Conservation (phyloP, 2,329 filamentous ascomycete species). For the Colletotrichum falcatum region DNA sequence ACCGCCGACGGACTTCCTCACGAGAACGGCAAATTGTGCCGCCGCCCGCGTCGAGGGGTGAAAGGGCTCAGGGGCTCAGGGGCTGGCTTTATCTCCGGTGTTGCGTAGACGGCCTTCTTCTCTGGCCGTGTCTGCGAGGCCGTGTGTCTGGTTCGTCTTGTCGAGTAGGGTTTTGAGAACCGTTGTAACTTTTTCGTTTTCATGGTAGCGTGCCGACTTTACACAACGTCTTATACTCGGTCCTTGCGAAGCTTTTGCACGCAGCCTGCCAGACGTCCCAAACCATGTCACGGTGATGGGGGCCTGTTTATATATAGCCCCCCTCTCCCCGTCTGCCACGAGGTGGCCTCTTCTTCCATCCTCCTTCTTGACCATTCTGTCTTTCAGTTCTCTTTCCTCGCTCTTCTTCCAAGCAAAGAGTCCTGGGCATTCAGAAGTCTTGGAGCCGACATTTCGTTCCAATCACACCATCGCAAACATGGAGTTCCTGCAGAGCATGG, state of each 20-base stretch:
- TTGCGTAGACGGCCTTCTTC: background rate
- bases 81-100: background rate
- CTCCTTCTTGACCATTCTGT: background rate
- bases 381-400: background rate
- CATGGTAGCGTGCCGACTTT: background rate
- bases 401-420: background rate
- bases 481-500: background rate
- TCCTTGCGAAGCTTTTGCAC: too few species aligned
- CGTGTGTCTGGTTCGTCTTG: background rate
- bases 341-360: background rate
- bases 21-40: slow-evolving; percentile 24
- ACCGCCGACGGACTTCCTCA: slow-evolving; percentile 27
- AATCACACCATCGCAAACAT: background rate
- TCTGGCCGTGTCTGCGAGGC: background rate
- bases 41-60: background rate
- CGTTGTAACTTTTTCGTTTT: background rate
- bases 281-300: background rate
- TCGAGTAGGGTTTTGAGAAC: too few species aligned
- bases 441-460: too few species aligned
- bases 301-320: background rate
- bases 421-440: background rate
- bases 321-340: background rate
- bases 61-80: background rate
- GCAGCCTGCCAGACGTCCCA: rapidly evolving
- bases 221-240: background rate